phyloP scores from a whole-genome alignment of 2,329 filamentous ascomycete genomes.

The Cercospora citrullina region DNA sequence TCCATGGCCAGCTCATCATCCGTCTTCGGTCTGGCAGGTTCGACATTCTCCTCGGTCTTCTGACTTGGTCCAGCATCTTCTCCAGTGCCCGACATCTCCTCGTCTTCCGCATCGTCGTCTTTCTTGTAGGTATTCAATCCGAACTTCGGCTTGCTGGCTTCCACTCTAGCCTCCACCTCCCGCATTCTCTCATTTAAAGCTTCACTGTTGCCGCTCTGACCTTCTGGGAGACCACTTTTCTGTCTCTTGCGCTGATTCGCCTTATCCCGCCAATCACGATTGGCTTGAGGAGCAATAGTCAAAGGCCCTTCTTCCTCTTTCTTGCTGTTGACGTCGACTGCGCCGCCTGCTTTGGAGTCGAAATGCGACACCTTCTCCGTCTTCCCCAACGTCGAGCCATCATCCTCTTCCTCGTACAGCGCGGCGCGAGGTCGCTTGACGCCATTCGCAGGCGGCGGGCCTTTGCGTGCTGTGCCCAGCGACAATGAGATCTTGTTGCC shows the following conservation, averaged over 20 bases:
- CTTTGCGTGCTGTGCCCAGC: constrained; percentile 34
- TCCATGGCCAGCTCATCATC: constrained; percentile 60
- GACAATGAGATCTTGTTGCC: constrained; percentile 36
- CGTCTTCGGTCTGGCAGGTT: constrained; percentile 41
- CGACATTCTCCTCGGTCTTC: constrained; percentile 11
- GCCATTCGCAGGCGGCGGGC: constrained; percentile 36
- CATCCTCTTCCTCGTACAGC: constrained; percentile 48
- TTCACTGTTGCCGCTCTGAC: constrained; percentile 33
- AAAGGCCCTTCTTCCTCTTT: constrained; percentile 47
- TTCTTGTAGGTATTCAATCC: constrained; percentile 52
- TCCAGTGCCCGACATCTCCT: not conserved
- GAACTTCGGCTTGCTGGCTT: constrained; percentile 50
- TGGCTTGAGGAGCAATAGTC: constrained; percentile 60
- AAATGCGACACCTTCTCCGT: constrained; percentile 57
- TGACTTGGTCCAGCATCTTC: constrained; percentile 27
- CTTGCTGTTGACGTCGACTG: constrained; percentile 43
- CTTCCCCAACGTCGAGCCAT: constrained; percentile 51
- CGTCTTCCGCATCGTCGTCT: constrained; percentile 27
- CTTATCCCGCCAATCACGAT: constrained; percentile 64
- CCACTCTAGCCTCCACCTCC: constrained; percentile 31
- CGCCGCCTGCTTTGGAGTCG: constrained; percentile 54
- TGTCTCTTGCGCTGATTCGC: constrained; percentile 49
- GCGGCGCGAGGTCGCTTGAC: constrained; percentile 46
- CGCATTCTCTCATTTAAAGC: constrained; percentile 30
- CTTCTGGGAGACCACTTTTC: constrained; percentile 58